Evolutionary conservation across 108 stramenopile species (phyloP), one percentile per base, ranked within the genome.

Genomic region (Nitzschia sp.): DNA sequence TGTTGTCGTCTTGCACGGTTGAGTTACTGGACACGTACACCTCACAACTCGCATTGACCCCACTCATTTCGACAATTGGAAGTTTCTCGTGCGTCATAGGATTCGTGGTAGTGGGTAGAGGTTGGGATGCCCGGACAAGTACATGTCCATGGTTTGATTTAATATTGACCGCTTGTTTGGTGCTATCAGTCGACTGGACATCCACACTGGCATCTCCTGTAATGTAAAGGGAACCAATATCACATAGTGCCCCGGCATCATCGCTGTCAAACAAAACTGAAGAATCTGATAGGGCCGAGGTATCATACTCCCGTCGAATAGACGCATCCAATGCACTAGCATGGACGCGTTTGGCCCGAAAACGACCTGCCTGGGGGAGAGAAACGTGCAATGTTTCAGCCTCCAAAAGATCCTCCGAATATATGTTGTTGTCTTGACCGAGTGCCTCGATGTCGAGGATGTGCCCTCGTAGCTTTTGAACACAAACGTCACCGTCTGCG

Each of bases 41-140:
- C 69, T 94, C 90, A 60, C 85, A 91, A 59, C 85, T 88, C 43
- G 90, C 93, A 72, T 94, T 94, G 41, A 91, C 88, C n/a, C 93
- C 90, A 54, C 89, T 87, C 19, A 94, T 69, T 58, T 94, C 90
- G 2, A 91, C 84, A 10, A 85, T 57, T 14, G 59, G 75, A 29
- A 57, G 29, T 11, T 19, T 37, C 43, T 72, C 66, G 41, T 73
- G 73, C 25, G 73, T 67, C n/a, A 79, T 57, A 1, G 29, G 53
- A 19, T 81, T 78, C 25, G 67, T 57, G 0, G 63, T 57, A 46
- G 41, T 29, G 3, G 76, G 66, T 62, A 42, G 39, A 25, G 51
- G 56, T 24, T 42, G 58, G 6, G 69, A 40, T 34, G 57, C 67
- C 39, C 65, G 50, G 3, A 84, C 81, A 19, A 46, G 46, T 20